Base-by-base conservation (phyloP, 2,329 filamentous ascomycete genomes). In the Zasmidium angulare region DNA sequence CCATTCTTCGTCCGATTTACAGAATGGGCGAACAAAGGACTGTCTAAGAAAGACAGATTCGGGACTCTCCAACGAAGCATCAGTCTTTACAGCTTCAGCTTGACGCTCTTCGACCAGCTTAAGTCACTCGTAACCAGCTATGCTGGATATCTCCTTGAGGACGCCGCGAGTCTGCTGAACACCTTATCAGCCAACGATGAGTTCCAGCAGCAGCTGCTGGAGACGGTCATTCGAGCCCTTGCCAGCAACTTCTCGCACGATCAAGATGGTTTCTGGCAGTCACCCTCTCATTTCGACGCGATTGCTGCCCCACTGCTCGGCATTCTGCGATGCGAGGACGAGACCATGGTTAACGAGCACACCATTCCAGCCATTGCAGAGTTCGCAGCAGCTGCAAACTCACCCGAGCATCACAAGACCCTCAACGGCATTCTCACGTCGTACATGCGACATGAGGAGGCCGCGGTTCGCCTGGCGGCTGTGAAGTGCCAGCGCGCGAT, bases 81-180 rank as follows among this genome's bases (percentile, higher is more conserved):
- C 62, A 91, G 88, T 62, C 84, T 96, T 65, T 97, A 92, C 78
- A 85, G 86, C 53, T 96, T 97, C 79, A 79, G 96, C 47, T 78
- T 86, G 40, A 78, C 83, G 14, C 93, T 98, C 76, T 96, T 96
- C 70, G 86, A 87, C 59, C 89, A 86, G 64, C 87, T 98, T 62
- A 95, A 95, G 82, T 95, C 91, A 7, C 93, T 98, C 58, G 92
- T 98, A 59, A 98, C 95, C 10, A 89, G 87, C 75, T 99, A 99
- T 74, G 88, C 91, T 1, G 89, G 87, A 61, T 96, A 96, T 72
- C 79, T 96, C 24, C 76, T 96, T 59, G 91, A 96, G 46, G 87
- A 87, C 65, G 86, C 87, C 0, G 86, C 89, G 24, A 81, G 84
- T 49, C 80, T 89, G 19, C 82, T 96, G 40, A 69, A 40, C 63